Base-by-base conservation (phyloP, 2,329 filamentous ascomycete species). In the Microsporum audouinii region DNA sequence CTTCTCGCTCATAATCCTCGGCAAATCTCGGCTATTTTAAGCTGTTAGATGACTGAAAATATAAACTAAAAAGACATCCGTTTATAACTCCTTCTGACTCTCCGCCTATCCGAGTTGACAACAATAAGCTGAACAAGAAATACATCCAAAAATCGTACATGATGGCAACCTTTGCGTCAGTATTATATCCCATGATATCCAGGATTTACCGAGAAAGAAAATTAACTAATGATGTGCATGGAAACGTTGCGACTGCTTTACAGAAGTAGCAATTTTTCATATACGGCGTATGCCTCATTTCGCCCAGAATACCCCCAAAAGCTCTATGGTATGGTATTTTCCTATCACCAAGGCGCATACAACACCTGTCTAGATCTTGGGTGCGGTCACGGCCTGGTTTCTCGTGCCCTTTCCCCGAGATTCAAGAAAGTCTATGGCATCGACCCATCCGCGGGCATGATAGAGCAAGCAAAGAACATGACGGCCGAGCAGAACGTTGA, bases 211-310 rank as follows among this genome's bases (percentile, higher is more conserved):
- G 2, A n/a, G 34, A 39, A 36, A 29, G 27, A 38, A 8, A 57
- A 10, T 33, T 39, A 33, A 33, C 57, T 47, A 31, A 59, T 23
- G 29, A 17, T 3, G 14, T 12, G 17, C 27, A 41, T 6, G 41
- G 39, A 39, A 14, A 43, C 8, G 8, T 23, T 58, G 56, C 51
- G 1, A 17, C n/a, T n/a, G 14, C 31, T 38, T 33, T 56, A 36
- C 23, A 61, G 59, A 45, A 57, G 56, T 12, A 36, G 27, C 33
- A 57, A n/a, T 38, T 61, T 61, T 36, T 33, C 59, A 10, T 89
- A 89, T 70, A 76, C 79, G 49, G 76, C 78, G 17, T 87, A 87
- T 66, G 83, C 84, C 41, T 76, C 81, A 29, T 82, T 84, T 68
- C 79, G 84, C 14, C 84, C 84, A 14, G 74, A 75, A 31, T 87